Evolutionary conservation across 768 basidiomycete species (phyloP), one percentile per base, ranked within the genome.

Genomic region (Rhodotorula sphaerocarpa): DNA sequence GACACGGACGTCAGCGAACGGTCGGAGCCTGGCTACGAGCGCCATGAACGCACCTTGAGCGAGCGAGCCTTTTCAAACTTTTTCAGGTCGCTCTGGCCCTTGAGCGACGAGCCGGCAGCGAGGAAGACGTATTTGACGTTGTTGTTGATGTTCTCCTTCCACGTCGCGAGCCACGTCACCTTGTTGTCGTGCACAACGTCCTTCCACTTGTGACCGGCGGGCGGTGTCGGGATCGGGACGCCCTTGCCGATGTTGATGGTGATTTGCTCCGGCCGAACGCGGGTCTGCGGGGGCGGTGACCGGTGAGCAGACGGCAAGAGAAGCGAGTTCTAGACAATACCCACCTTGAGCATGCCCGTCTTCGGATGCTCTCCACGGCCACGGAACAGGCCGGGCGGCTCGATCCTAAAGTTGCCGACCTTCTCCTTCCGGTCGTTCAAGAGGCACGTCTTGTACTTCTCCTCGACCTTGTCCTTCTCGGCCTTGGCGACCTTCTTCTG

Each of bases 31-130:
- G n/a, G n/a, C n/a, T n/a, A n/a, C 16, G n/a, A 59, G 39, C 43
- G 45, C 18, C 51, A 41, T 18, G 20, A 47, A 73, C 76, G 53
- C 59, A 91, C 93, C 83, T 95, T 95, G 50, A 99, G 81, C 74
- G 93, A 87, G 50, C 95, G 83, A 51, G 95, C 90, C 76, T 97
- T 97, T 78, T 99, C 95, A 68, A 97, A 99, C 78, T 99, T 99
- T 59, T 81, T 78, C 85, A 91, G 87, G 78, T 99, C 95, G 74
- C 90, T 92, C 77, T 97, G 92, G 46, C 95, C 95, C 77, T 99
- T 99, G 73, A 96, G 81, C 12, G 91, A 92, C 71, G 90, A 93
- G 45, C 90, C 90, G n/a, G 95, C 88, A 11, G 95, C 90, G 66
- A 97, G 77, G 81, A 97, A 97, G 57, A 99, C 95, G 73, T 99